Evolutionary conservation across 129 eudicot genomes (phyloP).

Genomic region (Deinandra increscens): DNA sequence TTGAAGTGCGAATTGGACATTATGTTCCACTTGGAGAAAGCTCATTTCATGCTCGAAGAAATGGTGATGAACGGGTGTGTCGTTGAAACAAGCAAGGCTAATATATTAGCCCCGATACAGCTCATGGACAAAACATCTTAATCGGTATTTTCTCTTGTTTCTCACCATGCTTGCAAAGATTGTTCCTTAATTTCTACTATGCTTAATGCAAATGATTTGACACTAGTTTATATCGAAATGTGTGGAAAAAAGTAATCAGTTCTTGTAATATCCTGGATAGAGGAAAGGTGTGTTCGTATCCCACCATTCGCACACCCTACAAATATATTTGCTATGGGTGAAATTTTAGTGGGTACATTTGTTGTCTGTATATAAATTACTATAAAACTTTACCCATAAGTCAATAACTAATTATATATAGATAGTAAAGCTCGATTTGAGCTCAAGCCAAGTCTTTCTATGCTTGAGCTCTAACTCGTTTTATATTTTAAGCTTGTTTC

Average conservation of each 20-base stretch:
- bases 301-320: no score
- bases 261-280: neutral
- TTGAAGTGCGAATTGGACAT: slow-evolving; percentile 59
- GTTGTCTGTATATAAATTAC: no score
- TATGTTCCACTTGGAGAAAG: slow-evolving; percentile 94
- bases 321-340: no score
- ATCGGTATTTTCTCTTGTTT: neutral
- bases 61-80: slow-evolving; percentile 95
- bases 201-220: neutral
- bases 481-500: neutral
- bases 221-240: neutral
- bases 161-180: neutral
- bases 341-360: no score
- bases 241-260: neutral
- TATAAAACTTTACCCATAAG: neutral
- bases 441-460: neutral
- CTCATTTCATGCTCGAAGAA: slow-evolving; percentile 95
- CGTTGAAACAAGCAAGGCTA: slow-evolving; percentile 87
- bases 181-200: neutral
- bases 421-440: neutral
- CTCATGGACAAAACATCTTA: slow-evolving; percentile 86
- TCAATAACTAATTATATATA: neutral
- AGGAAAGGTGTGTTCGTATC: no score
- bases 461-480: neutral
- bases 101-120: slow-evolving; percentile 75